Conservation (phyloP, 306 rosid species). For the Nissolia schottii region DNA sequence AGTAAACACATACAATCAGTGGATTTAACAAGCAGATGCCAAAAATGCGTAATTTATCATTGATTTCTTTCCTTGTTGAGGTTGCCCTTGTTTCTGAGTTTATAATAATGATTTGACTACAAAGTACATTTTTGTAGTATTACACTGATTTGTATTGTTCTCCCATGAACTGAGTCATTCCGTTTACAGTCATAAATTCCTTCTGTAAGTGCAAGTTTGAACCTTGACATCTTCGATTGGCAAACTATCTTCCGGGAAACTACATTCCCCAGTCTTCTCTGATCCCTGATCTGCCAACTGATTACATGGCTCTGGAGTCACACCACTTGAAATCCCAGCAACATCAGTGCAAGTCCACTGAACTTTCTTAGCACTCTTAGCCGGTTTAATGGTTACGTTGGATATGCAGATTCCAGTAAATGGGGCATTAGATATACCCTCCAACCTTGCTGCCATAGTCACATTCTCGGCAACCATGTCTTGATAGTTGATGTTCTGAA, state of each 20-base stretch:
- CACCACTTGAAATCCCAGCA: conserved; percentile 59
- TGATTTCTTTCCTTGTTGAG: conserved; percentile 1
- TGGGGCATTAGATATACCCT: conserved; percentile 57
- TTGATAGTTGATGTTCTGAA: conserved; percentile 54
- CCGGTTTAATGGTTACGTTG: conserved; percentile 56
- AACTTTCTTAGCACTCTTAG: conserved; percentile 50
- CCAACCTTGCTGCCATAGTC: conserved; percentile 63
- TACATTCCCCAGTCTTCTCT: conserved; percentile 29
- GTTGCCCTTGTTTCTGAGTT: conserved; percentile 15
- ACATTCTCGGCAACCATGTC: conserved; percentile 67
- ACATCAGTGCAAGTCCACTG: conserved; percentile 67
- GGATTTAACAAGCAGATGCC: conserved; percentile 2
- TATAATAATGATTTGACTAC: background rate
- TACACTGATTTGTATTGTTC: conserved; percentile 1
- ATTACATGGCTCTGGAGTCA: conserved; percentile 55
- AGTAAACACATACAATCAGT: background rate
- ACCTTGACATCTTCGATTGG: conserved; percentile 45
- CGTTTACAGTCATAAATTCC: conserved; percentile 26
- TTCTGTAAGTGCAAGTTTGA: conserved; percentile 45
- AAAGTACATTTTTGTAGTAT: conserved; percentile 17
- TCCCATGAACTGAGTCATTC: background rate
- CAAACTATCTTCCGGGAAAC: conserved; percentile 50
- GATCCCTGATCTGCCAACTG: conserved; percentile 51
- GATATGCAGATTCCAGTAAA: conserved; percentile 72
- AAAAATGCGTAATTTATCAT: background rate